A percentile compares a stretch with the other conserved stretches of the same genome.
phyloP scores from a whole-genome alignment of 306 rosid species.

The Vigna hirtella region DNA sequence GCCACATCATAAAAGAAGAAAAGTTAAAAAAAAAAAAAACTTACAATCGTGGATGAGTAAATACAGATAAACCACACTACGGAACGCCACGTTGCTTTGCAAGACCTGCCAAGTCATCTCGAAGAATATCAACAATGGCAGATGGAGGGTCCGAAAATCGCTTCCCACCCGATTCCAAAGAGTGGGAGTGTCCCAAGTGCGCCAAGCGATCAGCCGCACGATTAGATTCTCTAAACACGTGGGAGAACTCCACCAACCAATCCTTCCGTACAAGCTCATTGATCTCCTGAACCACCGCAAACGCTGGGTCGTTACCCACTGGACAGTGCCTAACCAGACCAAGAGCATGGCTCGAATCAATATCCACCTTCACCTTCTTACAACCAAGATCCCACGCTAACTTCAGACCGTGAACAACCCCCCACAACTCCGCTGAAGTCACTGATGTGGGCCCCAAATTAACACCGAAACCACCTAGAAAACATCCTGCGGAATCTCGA shows the following conservation, averaged over 20 bases:
- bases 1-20: too few relatives aligned
- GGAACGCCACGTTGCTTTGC: slow-evolving; percentile 1
- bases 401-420: slow-evolving; percentile 26
- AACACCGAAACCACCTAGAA: slow-evolving; percentile 7
- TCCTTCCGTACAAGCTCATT: slow-evolving; percentile 9
- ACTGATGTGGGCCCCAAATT: neutral
- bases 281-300: slow-evolving; percentile 17
- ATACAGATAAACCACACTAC: too few relatives aligned
- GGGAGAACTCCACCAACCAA: slow-evolving; percentile 39
- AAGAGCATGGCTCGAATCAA: slow-evolving; percentile 27
- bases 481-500: slow-evolving; percentile 28
- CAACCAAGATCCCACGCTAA: slow-evolving; percentile 33
- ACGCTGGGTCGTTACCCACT: slow-evolving; percentile 6
- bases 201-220: slow-evolving; percentile 35
- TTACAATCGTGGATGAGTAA: too few relatives aligned
- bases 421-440: slow-evolving; percentile 1
- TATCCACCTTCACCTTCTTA: slow-evolving; percentile 32
- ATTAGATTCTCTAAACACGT: slow-evolving; percentile 23
- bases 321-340: neutral
- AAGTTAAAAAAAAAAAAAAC: too few relatives aligned
- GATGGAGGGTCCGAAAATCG: slow-evolving; percentile 7
- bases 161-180: neutral
- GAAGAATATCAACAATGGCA: neutral
- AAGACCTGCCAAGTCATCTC: slow-evolving; percentile 1
- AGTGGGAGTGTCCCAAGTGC: slow-evolving; percentile 12